Base-by-base conservation (phyloP, 1,139 yeast genomes). In the Geotrichum europaeum region DNA sequence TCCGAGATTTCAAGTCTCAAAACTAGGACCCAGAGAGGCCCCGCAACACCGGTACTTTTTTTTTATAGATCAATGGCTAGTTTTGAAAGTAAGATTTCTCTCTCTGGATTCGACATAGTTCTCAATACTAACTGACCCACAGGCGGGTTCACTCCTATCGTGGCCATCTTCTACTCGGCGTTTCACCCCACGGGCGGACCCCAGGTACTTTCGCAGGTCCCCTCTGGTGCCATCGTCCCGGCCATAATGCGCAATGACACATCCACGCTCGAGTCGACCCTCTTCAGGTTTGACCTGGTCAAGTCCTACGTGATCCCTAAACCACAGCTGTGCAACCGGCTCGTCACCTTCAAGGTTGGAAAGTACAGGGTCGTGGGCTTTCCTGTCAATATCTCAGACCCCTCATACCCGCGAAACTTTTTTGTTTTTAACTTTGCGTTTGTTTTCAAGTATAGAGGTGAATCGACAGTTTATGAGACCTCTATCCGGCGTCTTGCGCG, bases 151-250 rank as follows among this genome's bases (percentile, higher is more conserved):
- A 85, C 87, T 18, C 96, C 96, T 30, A 91, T 94, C 43, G 80
- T 84, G 62, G 95, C 97, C 1, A 80, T 91, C 54, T 92, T 94
- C 73, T 94, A 90, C 73, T 85, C 97, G 0, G 89, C 89, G 0
- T 94, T 94, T 74, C 97, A 95, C 69, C 97, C 97, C 0, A 88
- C 94, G 0, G 96, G 90, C 69, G 99, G 99, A 1, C 87, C 99
- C 0, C 89, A 91, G 72, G 92, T 94, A n/a, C 82, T 89, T 3
- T 89, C 89, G 68, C 97, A 95, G 70, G 96, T 90, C 0, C 99
- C 99, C 62, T 81, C 80, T 63, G 90, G 81, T 59, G 81, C 78
- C 63, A 82, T 79, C 13, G 79, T 78, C 0, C 71, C 75, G 0
- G 73, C 76, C 1, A 66, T 75, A 4, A 73, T 72, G 18, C 65